phyloP scores from a whole-genome alignment of 2,329 filamentous ascomycete genomes.

The Trichoderma brevicompactum region DNA sequence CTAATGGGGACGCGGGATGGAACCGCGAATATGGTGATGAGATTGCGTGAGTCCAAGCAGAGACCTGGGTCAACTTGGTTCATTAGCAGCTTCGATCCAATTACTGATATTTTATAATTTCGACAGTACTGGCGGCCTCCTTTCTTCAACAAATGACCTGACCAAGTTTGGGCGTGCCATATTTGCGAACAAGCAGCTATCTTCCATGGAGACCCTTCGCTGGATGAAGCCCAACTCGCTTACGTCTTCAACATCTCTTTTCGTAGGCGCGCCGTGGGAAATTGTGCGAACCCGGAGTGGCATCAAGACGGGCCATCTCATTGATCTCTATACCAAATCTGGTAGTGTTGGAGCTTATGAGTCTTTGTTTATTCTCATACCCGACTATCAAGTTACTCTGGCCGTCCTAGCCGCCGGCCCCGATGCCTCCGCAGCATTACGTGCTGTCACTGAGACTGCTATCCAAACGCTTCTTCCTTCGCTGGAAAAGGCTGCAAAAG shows the following conservation, averaged over 20 bases:
- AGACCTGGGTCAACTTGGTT: neutral
- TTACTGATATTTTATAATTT: neutral
- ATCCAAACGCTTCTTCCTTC: conserved; percentile 27
- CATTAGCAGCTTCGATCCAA: neutral
- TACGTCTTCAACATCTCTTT: conserved; percentile 30
- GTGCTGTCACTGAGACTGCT: conserved; percentile 13
- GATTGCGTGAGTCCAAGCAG: conserved; percentile 25
- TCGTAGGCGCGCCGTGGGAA: conserved; percentile 39
- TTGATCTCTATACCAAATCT: conserved; percentile 43
- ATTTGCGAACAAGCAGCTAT: conserved; percentile 17
- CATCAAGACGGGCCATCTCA: conserved; percentile 37
- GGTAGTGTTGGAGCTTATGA: conserved; percentile 42
- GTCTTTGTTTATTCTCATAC: conserved; percentile 38
- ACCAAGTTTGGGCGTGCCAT: conserved; percentile 18
- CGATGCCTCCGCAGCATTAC: conserved; percentile 15
- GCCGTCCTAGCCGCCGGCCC: conserved; percentile 28
- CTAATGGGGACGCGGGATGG: conserved; percentile 27
- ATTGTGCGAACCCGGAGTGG: conserved; percentile 38
- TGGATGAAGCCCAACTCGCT: conserved; percentile 32
- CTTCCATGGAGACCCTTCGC: conserved; percentile 18
- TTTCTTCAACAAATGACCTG: conserved; percentile 27
- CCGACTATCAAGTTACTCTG: conserved; percentile 41
- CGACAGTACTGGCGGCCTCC: conserved; percentile 25
- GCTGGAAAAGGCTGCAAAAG: conserved; percentile 18
- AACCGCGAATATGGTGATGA: conserved; percentile 26